Conservation (phyloP, 2,329 filamentous ascomycete species). For the Xylaria sp. region DNA sequence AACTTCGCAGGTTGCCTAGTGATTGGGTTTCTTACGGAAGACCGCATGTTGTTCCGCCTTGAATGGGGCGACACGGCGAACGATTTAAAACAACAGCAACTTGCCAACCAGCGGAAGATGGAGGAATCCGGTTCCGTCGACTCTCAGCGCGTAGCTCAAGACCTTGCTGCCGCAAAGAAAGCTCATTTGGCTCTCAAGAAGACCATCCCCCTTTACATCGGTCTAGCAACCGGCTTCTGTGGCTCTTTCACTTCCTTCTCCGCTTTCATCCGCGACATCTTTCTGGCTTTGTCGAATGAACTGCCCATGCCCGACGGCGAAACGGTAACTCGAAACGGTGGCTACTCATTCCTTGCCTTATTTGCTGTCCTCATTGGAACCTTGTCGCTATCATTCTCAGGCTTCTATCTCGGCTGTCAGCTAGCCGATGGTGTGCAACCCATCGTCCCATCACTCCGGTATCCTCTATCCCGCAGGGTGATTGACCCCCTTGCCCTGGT, state of each 20-base stretch:
- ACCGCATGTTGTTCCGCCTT: constrained; percentile 66
- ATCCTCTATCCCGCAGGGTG: constrained; percentile 49
- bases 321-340: constrained; percentile 53
- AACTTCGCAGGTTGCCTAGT: constrained; percentile 77
- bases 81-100: constrained; percentile 32
- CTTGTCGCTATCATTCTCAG: constrained; percentile 63
- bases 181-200: constrained; percentile 66
- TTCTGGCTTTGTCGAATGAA: constrained; percentile 73
- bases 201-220: constrained; percentile 82
- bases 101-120: constrained; percentile 34
- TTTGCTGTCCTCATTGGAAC: constrained; percentile 70
- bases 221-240: constrained; percentile 79
- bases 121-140: constrained; percentile 33
- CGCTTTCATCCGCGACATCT: constrained; percentile 73
- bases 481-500: constrained; percentile 60
- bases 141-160: constrained; percentile 15
- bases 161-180: constrained; percentile 47
- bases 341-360: constrained; percentile 78
- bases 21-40: constrained; percentile 81
- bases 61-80: constrained; percentile 54
- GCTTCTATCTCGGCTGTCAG: constrained; percentile 68
- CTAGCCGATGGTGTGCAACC: constrained; percentile 59
- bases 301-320: constrained; percentile 48
- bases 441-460: constrained; percentile 56
- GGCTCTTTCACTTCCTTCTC: constrained; percentile 90